Evolutionary conservation across 2,329 filamentous ascomycete species (phyloP).

Genomic region (Nothopassalora personata): DNA sequence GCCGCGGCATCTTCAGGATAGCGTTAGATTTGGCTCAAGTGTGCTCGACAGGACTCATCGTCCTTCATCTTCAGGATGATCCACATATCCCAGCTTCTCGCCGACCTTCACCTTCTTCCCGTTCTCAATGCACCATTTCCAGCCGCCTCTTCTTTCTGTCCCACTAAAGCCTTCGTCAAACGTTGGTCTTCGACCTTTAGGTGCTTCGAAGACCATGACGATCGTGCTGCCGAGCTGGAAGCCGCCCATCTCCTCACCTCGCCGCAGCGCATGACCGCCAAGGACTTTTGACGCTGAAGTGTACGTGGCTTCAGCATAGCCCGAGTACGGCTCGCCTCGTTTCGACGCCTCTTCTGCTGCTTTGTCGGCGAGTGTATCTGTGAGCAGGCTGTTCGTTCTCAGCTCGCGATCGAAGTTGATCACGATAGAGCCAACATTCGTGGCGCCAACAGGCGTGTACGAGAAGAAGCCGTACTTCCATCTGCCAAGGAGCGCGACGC

Average conservation of each 20-base stretch:
- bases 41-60: not conserved
- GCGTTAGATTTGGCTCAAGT: not conserved
- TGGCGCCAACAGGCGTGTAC: conserved; percentile 91
- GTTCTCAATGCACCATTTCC: conserved; percentile 80
- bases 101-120: conserved; percentile 87
- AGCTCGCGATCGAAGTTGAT: conserved; percentile 96
- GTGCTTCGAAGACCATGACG: conserved; percentile 94
- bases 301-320: conserved; percentile 90
- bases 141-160: conserved; percentile 58
- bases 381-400: conserved; percentile 84
- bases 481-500: conserved; percentile 83
- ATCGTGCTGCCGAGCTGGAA: conserved; percentile 95
- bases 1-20: not conserved
- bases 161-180: conserved; percentile 56
- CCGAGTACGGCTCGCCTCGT: conserved; percentile 76
- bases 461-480: conserved; percentile 98
- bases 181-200: conserved; percentile 54
- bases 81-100: conserved; percentile 72
- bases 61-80: conserved; percentile 25
- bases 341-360: conserved; percentile 73
- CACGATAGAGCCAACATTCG: conserved; percentile 93
- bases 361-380: conserved; percentile 83
- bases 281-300: conserved; percentile 69
- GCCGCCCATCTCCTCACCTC: conserved; percentile 96
- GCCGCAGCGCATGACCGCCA: conserved; percentile 72